phyloP scores from a whole-genome alignment of 495 filamentous ascomycete genomes.

The Tuber aestivum region DNA sequence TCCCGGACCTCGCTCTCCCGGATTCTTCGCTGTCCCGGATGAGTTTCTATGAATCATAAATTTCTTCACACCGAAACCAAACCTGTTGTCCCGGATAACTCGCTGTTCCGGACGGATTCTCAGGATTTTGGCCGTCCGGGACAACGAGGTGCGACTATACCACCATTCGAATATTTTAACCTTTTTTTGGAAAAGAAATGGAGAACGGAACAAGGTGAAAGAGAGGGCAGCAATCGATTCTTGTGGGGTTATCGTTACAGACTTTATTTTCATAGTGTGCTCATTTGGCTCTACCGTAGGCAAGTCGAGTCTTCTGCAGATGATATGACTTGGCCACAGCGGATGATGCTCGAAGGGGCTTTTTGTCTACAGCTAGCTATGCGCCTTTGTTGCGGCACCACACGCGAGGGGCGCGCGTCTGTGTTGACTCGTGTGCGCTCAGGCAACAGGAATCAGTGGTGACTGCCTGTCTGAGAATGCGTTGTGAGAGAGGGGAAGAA shows the following conservation, averaged over 20 bases:
- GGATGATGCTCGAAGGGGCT: slow-evolving; percentile 28
- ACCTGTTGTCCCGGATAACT: too few species aligned
- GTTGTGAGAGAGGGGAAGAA: slow-evolving; percentile 11
- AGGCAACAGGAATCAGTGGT: slow-evolving; percentile 22
- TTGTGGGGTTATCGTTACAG: background rate
- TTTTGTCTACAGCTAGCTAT: slow-evolving; percentile 18
- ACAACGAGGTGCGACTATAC: too few species aligned
- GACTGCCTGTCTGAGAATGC: slow-evolving; percentile 27
- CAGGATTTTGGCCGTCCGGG: too few species aligned
- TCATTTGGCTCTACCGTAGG: slow-evolving; percentile 20
- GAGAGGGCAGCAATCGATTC: background rate
- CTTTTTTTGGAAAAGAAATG: background rate
- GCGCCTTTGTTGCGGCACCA: slow-evolving; percentile 36
- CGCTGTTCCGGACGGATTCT: too few species aligned
- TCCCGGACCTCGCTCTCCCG: too few species aligned
- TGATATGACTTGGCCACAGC: slow-evolving; percentile 33
- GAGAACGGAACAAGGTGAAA: background rate
- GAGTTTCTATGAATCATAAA: too few species aligned
- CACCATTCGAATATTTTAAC: background rate
- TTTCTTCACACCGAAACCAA: too few species aligned
- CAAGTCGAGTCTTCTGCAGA: slow-evolving; percentile 30
- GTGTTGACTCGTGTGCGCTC: slow-evolving; percentile 15
- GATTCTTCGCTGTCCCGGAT: too few species aligned
- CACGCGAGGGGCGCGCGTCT: slow-evolving; percentile 21
- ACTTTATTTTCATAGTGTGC: slow-evolving; percentile 8